phyloP scores from a whole-genome alignment of 257 asterid genomes.

The Nicotiana attenuata region DNA sequence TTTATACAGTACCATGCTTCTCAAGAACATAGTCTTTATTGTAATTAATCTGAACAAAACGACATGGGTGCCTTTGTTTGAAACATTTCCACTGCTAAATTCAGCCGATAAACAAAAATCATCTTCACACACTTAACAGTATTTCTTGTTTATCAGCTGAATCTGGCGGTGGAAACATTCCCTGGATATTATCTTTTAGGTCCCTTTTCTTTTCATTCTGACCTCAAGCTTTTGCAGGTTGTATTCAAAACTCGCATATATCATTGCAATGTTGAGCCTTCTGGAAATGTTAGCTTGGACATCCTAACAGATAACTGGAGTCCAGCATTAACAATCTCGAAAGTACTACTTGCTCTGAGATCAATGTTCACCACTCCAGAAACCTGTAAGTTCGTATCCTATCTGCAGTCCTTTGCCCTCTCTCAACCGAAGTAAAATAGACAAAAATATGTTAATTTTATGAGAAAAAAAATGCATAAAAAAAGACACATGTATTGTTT shows the following conservation, averaged over 20 bases:
- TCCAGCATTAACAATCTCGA: constrained; percentile 89
- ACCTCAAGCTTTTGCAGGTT: constrained; percentile 65
- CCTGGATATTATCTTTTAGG: background rate
- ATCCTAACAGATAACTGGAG: constrained; percentile 95
- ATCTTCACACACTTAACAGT: background rate
- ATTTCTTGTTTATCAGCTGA: background rate
- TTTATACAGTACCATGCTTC: background rate
- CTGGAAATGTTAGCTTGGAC: constrained; percentile 74
- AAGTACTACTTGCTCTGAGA: constrained; percentile 71
- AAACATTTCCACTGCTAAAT: background rate
- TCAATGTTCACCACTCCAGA: constrained; percentile 77
- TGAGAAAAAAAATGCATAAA: background rate
- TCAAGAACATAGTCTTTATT: background rate
- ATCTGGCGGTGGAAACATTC: background rate
- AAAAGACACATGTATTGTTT: background rate
- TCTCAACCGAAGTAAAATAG: background rate
- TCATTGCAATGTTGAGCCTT: constrained; percentile 79
- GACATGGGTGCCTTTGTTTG: background rate
- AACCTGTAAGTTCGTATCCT: constrained; percentile 44
- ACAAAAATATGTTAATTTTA: background rate
- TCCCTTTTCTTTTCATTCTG: constrained; percentile 22
- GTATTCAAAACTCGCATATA: constrained; percentile 85
- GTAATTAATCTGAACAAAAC: background rate
- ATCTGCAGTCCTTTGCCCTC: background rate
- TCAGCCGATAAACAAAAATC: background rate